These are phyloP conservation scores for Aegilops speltoides DNA, from an alignment of 176 grass and related monocot genomes.

Conservation along the genomic window DNA sequence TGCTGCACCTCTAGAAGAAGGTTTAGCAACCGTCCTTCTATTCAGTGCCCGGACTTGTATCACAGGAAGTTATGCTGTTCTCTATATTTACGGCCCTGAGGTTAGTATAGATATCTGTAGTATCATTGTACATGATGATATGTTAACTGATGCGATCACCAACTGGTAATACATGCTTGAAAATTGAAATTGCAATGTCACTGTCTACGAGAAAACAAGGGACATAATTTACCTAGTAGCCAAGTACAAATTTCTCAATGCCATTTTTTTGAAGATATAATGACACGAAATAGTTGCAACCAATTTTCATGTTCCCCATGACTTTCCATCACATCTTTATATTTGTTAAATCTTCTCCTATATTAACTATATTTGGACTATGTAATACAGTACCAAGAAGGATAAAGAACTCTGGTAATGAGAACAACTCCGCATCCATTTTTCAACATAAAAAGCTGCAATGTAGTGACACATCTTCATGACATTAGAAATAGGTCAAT, in stretches of 20 bases:
- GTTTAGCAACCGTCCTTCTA: conserved; percentile 50
- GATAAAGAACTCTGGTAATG: neutral
- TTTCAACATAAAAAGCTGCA: neutral
- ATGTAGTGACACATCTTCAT: neutral
- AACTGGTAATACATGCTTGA: neutral
- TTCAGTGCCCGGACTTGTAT: conserved; percentile 67
- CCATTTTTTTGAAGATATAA: neutral
- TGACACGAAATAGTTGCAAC: conserved; percentile 6
- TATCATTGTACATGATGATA: neutral
- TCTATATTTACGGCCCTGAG: conserved; percentile 66
- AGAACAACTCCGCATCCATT: neutral
- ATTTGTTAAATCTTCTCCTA: neutral
- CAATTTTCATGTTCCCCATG: conserved; percentile 35
- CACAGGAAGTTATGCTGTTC: conserved; percentile 42
- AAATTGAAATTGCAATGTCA: neutral
- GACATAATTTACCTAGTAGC: conserved; percentile 23
- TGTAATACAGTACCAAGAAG: neutral
- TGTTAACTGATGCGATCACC: neutral
- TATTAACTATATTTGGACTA: neutral
- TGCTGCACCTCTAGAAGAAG: conserved; percentile 47
- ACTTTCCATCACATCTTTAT: neutral
- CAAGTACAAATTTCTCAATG: conserved; percentile 13
- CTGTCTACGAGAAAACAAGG: neutral
- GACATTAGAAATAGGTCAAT: neutral
- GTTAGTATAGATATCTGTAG: conserved; percentile 30